phyloP scores from a whole-genome alignment of 176 grass and related monocot species.

The Avena eriantha region DNA sequence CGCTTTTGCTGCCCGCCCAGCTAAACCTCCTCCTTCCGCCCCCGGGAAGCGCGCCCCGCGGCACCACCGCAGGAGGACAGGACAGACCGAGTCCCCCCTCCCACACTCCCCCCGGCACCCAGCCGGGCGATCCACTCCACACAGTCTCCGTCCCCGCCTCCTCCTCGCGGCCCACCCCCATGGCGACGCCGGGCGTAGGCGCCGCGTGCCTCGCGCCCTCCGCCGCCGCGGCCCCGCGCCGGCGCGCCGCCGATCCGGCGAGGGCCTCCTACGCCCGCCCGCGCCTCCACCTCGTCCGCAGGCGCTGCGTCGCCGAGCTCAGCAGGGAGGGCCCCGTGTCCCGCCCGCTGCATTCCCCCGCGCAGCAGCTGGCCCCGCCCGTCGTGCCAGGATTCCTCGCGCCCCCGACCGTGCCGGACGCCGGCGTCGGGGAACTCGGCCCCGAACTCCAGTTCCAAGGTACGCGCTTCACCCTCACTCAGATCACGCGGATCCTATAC shows the following conservation, averaged over 20 bases:
- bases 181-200: constrained; percentile 42
- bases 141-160: background rate
- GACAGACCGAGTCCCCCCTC: background rate
- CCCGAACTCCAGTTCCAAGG: constrained; percentile 31
- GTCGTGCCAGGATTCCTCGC: constrained; percentile 31
- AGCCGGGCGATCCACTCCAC: background rate
- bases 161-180: background rate
- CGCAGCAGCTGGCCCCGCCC: constrained; percentile 29
- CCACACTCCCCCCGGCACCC: background rate
- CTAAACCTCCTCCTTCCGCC: constrained; percentile 5
- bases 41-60: constrained; percentile 40
- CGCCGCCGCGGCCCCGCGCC: background rate
- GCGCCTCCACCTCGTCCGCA: constrained; percentile 1
- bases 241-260: background rate
- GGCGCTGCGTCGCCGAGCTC: constrained; percentile 56
- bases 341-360: constrained; percentile 19
- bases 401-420: constrained; percentile 39
- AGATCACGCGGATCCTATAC: background rate
- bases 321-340: constrained; percentile 44
- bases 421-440: constrained; percentile 20
- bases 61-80: background rate
- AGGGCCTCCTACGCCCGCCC: background rate
- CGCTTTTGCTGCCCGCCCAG: constrained; percentile 39
- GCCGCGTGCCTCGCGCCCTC: constrained; percentile 34
- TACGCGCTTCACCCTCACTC: background rate